Conservation (phyloP, 495 filamentous ascomycete species). For the Elasticomyces elasticus region DNA sequence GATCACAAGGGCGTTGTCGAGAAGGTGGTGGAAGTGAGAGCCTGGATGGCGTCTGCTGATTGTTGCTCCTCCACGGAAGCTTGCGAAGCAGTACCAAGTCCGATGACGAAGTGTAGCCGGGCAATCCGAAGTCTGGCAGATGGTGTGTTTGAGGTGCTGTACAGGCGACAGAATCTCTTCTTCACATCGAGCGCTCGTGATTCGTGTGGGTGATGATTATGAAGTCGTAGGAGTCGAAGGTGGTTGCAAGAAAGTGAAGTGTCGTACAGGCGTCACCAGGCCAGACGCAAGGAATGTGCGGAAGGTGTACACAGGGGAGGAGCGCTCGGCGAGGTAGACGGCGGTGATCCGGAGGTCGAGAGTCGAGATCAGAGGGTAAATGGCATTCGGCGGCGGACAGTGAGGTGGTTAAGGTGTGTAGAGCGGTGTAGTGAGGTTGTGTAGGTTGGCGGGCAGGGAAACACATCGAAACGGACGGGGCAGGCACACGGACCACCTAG, state of each 20-base stretch:
- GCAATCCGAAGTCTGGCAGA: neutral
- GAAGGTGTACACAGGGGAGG: neutral
- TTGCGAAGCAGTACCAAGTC: neutral
- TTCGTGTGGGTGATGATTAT: neutral
- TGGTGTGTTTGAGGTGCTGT: neutral
- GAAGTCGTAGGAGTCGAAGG: neutral
- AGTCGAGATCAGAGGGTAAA: neutral
- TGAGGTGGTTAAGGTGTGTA: neutral
- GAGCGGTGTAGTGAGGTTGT: neutral
- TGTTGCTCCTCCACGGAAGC: conserved; percentile 1
- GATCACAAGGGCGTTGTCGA: neutral
- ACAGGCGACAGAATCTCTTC: neutral
- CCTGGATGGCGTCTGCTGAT: neutral
- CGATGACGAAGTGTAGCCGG: neutral
- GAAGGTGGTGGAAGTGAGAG: neutral
- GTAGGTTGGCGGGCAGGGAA: neutral
- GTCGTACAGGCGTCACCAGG: conserved; percentile 3
- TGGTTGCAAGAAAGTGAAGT: neutral
- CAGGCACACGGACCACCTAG: no score
- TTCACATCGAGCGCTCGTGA: neutral
- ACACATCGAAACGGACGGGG: neutral
- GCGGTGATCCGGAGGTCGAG: neutral
- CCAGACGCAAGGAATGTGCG: conserved; percentile 6
- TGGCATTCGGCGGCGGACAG: neutral
- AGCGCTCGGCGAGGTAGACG: neutral